These are phyloP conservation scores for Apiospora saccharicola DNA, from an alignment of 2,329 filamentous ascomycete genomes.

Conservation along the genomic window DNA sequence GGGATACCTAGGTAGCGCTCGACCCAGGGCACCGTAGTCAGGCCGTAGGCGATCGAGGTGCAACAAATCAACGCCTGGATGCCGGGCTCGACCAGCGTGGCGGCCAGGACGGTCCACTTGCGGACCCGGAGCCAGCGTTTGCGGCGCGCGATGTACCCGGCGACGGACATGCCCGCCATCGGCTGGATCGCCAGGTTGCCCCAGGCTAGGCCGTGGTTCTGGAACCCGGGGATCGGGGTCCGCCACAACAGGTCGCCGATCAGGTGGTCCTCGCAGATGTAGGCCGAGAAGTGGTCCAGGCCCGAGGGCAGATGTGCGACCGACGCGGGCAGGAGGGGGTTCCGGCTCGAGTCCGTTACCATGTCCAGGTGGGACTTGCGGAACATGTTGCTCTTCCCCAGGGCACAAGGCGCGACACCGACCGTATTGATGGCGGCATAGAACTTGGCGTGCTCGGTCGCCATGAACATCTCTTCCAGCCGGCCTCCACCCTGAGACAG, in stretches of 20 bases:
- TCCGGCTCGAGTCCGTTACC: conserved; percentile 62
- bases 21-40: conserved; percentile 76
- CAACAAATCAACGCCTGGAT: conserved; percentile 89
- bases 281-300: conserved; percentile 91
- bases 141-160: conserved; percentile 79
- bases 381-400: conserved; percentile 99
- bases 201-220: conserved; percentile 83
- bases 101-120: conserved; percentile 90
- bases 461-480: conserved; percentile 94
- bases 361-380: conserved; percentile 86
- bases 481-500: conserved; percentile 72
- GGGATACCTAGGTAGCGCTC: conserved; percentile 59
- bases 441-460: conserved; percentile 94
- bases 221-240: conserved; percentile 66
- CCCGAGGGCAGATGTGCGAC: conserved; percentile 62
- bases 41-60: conserved; percentile 77
- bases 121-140: conserved; percentile 91
- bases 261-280: conserved; percentile 97
- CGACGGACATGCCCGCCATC: conserved; percentile 79
- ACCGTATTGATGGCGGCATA: conserved; percentile 97
- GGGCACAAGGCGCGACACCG: conserved; percentile 86
- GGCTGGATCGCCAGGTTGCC: conserved; percentile 92
- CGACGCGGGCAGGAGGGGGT: conserved; percentile 49
- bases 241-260: conserved; percentile 94
- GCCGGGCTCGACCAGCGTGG: conserved; percentile 91